Evolutionary conservation across 495 filamentous ascomycete species (phyloP).

Genomic region (Mycothermus thermophilus): DNA sequence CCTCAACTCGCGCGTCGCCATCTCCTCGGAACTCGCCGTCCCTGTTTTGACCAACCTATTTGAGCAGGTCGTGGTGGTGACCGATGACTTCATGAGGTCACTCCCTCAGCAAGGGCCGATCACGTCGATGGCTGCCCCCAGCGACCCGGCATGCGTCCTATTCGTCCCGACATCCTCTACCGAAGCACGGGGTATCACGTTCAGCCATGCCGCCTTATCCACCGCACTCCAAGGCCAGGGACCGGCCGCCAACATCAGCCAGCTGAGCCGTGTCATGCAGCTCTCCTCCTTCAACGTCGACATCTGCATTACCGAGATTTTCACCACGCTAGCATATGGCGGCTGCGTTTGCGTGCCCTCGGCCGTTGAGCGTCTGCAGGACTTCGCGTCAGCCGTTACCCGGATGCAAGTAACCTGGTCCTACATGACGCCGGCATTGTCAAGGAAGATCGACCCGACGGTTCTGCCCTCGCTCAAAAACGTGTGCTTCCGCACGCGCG

Average conservation of each 20-base stretch:
- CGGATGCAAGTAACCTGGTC: conserved; percentile 37
- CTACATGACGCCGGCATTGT: conserved; percentile 33
- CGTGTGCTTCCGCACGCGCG: conserved; percentile 32
- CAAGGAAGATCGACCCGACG: conserved; percentile 28
- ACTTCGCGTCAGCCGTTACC: conserved; percentile 26
- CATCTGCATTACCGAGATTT: conserved; percentile 49
- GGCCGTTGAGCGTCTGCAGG: conserved; percentile 22
- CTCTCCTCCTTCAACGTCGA: conserved; percentile 60
- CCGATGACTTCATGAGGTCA: conserved; percentile 15
- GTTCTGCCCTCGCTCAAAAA: conserved; percentile 24
- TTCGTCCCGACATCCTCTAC: conserved; percentile 22
- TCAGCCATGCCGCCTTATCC: conserved; percentile 32
- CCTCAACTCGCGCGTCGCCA: conserved; percentile 25
- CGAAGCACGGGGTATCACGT: conserved; percentile 26
- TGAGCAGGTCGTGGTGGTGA: conserved; percentile 24
- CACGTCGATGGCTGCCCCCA: conserved; percentile 23
- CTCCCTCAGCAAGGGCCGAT: conserved; percentile 16
- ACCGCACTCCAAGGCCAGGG: conserved; percentile 35
- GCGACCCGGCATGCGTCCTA: conserved; percentile 32
- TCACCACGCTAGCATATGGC: conserved; percentile 46
- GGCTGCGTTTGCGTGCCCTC: conserved; percentile 39
- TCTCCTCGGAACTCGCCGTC: conserved; percentile 26
- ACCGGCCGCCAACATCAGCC: conserved; percentile 32
- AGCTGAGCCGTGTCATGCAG: conserved; percentile 45
- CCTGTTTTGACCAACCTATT: conserved; percentile 23